Conservation (phyloP, 164 flowering plant genomes). For the Magnolia changhungtana region DNA sequence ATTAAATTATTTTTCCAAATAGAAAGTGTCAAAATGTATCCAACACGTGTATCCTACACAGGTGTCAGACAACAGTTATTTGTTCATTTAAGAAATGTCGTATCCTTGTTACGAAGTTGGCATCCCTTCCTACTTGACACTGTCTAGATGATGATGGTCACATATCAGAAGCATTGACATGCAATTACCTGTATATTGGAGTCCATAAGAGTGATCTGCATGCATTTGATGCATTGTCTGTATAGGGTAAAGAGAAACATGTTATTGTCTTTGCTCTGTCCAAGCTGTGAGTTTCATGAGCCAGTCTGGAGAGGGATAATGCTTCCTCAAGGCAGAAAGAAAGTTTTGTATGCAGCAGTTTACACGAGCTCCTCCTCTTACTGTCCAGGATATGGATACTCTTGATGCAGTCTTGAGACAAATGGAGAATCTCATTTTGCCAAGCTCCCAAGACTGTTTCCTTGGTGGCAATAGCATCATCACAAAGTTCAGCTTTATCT, state of each 20-base stretch:
- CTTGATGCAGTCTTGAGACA: conserved; percentile 45
- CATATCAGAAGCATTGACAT: background rate
- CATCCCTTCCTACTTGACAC: background rate
- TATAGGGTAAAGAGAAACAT: conserved; percentile 26
- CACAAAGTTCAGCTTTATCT: conserved; percentile 39
- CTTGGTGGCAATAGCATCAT: conserved; percentile 32
- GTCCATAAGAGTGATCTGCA: conserved; percentile 43
- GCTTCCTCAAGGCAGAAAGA: conserved; percentile 60
- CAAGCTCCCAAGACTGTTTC: conserved; percentile 46
- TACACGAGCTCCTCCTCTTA: conserved; percentile 33
- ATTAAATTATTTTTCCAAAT: too few relatives aligned
- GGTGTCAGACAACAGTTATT: too few relatives aligned
- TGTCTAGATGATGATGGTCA: background rate
- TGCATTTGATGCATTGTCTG: conserved; percentile 34
- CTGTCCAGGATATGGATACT: conserved; percentile 45
- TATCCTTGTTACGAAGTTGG: background rate
- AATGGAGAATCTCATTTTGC: conserved; percentile 32
- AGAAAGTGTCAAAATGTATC: too few relatives aligned
- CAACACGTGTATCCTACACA: too few relatives aligned
- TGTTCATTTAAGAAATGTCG: too few relatives aligned
- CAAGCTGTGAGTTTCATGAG: conserved; percentile 33
- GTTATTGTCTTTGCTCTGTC: conserved; percentile 19
- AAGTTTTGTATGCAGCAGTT: conserved; percentile 59
- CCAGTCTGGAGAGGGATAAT: conserved; percentile 47
- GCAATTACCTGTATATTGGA: conserved; percentile 51